These are phyloP conservation scores for Lactarius trivialis DNA, from an alignment of 768 basidiomycete species.

Conservation along the genomic window DNA sequence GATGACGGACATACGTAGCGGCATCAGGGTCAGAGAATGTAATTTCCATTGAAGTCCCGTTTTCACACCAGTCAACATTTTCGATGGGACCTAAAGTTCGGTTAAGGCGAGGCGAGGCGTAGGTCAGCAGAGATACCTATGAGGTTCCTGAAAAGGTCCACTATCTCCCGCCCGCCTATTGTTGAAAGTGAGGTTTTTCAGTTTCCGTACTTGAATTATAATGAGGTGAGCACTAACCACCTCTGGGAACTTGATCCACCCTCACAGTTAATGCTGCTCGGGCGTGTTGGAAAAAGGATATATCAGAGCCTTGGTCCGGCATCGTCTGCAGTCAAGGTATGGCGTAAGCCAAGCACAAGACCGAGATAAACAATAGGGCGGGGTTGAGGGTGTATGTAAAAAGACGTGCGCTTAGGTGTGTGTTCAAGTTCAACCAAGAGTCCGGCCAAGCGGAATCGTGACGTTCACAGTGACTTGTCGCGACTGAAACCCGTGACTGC, in stretches of 20 bases:
- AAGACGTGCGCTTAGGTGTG: background rate
- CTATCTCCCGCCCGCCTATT: constrained; percentile 42
- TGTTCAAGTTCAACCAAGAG: constrained; percentile 1
- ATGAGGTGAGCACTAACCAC: constrained; percentile 11
- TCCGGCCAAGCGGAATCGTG: background rate
- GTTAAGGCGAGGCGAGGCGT: constrained; percentile 2
- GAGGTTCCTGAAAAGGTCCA: constrained; percentile 49
- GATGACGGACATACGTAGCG: constrained; percentile 39
- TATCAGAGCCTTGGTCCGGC: constrained; percentile 5
- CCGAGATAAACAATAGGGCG: background rate
- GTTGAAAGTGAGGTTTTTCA: background rate
- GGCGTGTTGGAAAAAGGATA: constrained; percentile 14
- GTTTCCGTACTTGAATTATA: background rate
- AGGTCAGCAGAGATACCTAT: constrained; percentile 39
- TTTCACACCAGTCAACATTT: constrained; percentile 12
- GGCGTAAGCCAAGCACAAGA: background rate
- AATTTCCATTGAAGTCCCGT: constrained; percentile 42
- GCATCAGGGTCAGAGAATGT: constrained; percentile 48
- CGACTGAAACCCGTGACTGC: constrained; percentile 11
- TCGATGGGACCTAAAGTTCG: constrained; percentile 11
- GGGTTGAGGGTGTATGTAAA: background rate
- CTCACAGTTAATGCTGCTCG: constrained; percentile 17
- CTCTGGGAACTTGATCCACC: constrained; percentile 19
- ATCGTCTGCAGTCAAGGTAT: background rate
- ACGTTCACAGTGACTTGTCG: background rate